phyloP scores from a whole-genome alignment of 2,329 filamentous ascomycete species.

The Emergomyces pasteurianus region DNA sequence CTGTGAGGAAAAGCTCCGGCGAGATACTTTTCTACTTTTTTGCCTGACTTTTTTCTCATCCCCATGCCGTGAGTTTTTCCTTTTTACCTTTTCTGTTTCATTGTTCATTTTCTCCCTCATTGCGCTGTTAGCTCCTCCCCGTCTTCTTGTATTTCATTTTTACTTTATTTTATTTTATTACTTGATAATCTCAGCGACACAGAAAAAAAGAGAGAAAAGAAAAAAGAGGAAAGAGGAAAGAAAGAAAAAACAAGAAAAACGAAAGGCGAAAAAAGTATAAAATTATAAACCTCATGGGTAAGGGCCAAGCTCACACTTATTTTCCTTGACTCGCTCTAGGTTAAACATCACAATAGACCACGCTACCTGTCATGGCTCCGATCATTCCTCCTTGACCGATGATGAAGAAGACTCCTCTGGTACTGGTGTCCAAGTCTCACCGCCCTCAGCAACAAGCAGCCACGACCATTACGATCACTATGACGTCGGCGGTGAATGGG shows the following conservation, averaged over 20 bases:
- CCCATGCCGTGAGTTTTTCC: constrained; percentile 13
- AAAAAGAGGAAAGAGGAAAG: not conserved
- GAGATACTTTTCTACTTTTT: constrained; percentile 9
- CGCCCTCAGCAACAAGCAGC: constrained; percentile 28
- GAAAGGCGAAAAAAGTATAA: not conserved
- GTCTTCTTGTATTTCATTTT: not conserved
- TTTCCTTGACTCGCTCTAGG: constrained; percentile 18
- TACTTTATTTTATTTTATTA: not conserved
- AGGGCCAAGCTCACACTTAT: constrained; percentile 2
- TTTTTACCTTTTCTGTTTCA: not conserved
- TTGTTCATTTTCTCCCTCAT: constrained; percentile 1
- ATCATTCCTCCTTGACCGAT: constrained; percentile 24
- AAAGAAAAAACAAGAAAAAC: not conserved
- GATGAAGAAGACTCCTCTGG: constrained; percentile 35
- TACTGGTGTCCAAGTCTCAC: constrained; percentile 30
- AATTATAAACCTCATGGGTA: not conserved
- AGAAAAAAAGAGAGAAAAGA: not conserved
- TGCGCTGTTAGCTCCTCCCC: too few relatives aligned
- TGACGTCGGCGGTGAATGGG: constrained; percentile 24
- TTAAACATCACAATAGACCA: constrained; percentile 32
- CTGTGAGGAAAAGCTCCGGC: constrained; percentile 5
- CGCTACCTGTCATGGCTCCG: constrained; percentile 26
- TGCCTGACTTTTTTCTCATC: constrained; percentile 1
- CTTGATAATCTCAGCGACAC: not conserved
- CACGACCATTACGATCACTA: constrained; percentile 28